Conservation (phyloP, 2,329 filamentous ascomycete species). For the Epichloe baconii region DNA sequence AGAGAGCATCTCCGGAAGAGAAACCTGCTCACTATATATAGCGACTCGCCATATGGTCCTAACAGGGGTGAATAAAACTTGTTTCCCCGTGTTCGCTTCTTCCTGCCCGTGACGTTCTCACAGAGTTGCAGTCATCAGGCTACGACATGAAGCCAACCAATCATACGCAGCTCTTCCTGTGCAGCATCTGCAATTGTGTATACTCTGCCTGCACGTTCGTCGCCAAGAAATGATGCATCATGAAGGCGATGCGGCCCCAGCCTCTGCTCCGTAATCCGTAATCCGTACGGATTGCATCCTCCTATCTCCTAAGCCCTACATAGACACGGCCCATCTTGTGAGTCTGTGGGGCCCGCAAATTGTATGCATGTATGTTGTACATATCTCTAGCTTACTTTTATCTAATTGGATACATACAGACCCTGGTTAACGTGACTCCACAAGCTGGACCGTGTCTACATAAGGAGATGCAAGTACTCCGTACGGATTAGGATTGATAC, state of each 20-base stretch:
- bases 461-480: too few relatives aligned
- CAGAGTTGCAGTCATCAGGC: not conserved
- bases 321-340: too few relatives aligned
- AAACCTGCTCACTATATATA: slow-evolving; percentile 1
- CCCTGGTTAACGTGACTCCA: too few relatives aligned
- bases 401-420: too few relatives aligned
- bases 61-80: not conserved
- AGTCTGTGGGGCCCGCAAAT: too few relatives aligned
- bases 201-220: not conserved
- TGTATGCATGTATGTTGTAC: too few relatives aligned
- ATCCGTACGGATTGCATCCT: too few relatives aligned
- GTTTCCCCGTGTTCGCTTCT: not conserved
- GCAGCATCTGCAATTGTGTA: not conserved
- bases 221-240: not conserved
- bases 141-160: not conserved
- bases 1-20: not conserved
- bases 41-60: not conserved
- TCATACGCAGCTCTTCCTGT: not conserved
- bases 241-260: not conserved
- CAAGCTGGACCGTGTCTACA: too few relatives aligned
- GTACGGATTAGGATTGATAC: too few relatives aligned
- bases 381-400: too few relatives aligned
- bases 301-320: too few relatives aligned
- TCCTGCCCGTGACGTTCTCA: not conserved
- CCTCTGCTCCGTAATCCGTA: too few relatives aligned